phyloP scores from a whole-genome alignment of 805 yeast genomes.

The Cyberlindnera nakhonratchasimensis region DNA sequence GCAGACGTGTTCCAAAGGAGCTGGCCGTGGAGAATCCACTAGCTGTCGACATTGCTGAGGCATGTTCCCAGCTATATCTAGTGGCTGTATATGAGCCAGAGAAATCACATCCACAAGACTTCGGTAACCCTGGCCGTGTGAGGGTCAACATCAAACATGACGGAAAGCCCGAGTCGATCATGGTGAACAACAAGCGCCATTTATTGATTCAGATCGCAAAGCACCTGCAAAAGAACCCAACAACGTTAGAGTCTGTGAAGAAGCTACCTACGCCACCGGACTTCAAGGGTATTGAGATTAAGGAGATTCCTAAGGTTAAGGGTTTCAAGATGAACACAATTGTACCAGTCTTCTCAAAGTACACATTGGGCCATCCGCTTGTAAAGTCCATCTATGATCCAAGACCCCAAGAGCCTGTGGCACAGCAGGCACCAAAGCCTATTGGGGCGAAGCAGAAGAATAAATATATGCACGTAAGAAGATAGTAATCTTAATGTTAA shows the following conservation, averaged over 20 bases:
- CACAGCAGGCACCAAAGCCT: conserved; percentile 27
- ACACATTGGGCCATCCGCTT: conserved; percentile 80
- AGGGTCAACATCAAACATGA: conserved; percentile 62
- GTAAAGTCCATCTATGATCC: conserved; percentile 64
- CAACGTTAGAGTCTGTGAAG: conserved; percentile 60
- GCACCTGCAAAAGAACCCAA: conserved; percentile 63
- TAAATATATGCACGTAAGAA: conserved; percentile 61
- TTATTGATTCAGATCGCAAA: conserved; percentile 57
- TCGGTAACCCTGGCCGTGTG: conserved; percentile 96
- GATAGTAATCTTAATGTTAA: conserved; percentile 26
- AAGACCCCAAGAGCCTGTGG: conserved; percentile 42
- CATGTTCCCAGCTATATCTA: conserved; percentile 40
- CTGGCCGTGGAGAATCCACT: conserved; percentile 82
- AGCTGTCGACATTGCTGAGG: conserved; percentile 79
- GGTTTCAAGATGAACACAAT: conserved; percentile 84
- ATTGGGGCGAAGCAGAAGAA: conserved; percentile 45
- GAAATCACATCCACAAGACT: conserved; percentile 93
- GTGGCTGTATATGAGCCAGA: conserved; percentile 62
- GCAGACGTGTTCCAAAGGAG: conserved; percentile 72
- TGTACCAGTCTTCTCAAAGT: conserved; percentile 83
- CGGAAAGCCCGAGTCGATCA: conserved; percentile 37
- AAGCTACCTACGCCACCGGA: conserved; percentile 67
- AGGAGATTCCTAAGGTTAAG: conserved; percentile 69
- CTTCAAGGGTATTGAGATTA: conserved; percentile 49
- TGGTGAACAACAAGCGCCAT: conserved; percentile 56